Evolutionary conservation across 805 yeast genomes (phyloP).

Genomic region (Saitoella complicata): DNA sequence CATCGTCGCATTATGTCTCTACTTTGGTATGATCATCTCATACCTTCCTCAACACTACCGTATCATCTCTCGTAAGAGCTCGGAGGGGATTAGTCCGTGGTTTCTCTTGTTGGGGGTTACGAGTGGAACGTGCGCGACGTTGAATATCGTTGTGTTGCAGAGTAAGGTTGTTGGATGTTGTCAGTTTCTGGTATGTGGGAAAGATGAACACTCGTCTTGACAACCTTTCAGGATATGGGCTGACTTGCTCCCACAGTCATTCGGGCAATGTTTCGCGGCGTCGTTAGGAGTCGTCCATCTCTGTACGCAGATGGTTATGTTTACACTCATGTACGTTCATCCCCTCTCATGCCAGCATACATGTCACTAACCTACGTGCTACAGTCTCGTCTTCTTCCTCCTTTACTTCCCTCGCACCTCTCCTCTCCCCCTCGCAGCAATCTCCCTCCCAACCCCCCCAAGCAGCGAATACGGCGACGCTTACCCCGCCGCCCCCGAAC

Average conservation of each 20-base stretch:
- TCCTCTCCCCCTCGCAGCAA: conserved; percentile 16
- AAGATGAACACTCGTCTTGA: conserved; percentile 7
- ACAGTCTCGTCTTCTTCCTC: conserved; percentile 7
- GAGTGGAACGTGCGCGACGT: conserved; percentile 49
- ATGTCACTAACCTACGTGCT: neutral
- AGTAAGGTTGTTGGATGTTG: conserved; percentile 51
- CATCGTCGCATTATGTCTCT: no score
- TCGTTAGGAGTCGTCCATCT: conserved; percentile 54
- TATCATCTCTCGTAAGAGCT: conserved; percentile 39
- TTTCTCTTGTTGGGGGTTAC: conserved; percentile 55
- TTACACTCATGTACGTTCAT: conserved; percentile 28
- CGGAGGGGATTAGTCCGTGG: conserved; percentile 65
- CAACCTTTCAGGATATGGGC: neutral
- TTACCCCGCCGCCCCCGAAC: conserved; percentile 5
- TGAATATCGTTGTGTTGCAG: conserved; percentile 49
- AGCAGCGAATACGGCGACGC: conserved; percentile 27
- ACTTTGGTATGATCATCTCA: conserved; percentile 46
- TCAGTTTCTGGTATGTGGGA: conserved; percentile 16
- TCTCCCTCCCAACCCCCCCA: conserved; percentile 25
- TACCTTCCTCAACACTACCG: conserved; percentile 62
- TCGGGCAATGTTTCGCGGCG: conserved; percentile 48
- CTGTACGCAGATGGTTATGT: conserved; percentile 43
- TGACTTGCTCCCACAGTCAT: conserved; percentile 9
- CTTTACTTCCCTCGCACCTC: conserved; percentile 7
- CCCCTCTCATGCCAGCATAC: neutral